Evolutionary conservation across 2,329 filamentous ascomycete genomes (phyloP).

Genomic region (Colletotrichum plurivorum): DNA sequence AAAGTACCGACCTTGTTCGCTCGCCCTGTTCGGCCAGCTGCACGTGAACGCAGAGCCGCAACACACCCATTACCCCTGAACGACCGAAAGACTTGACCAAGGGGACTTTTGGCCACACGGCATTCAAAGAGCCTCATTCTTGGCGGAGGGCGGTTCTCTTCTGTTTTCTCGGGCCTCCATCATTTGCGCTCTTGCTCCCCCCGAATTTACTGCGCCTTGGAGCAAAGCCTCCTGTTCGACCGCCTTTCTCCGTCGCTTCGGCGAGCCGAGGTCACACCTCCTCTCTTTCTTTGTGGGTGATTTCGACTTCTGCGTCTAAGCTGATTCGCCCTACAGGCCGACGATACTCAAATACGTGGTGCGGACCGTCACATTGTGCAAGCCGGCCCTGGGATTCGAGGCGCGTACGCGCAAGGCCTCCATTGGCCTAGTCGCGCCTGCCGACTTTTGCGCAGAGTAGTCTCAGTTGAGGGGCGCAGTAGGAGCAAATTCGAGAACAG

Average conservation of each 20-base stretch:
- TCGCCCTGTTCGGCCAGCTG: too few relatives aligned
- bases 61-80: too few relatives aligned
- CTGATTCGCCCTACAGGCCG: constrained; percentile 12
- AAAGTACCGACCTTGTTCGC: too few relatives aligned
- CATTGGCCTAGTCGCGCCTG: background rate
- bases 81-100: too few relatives aligned
- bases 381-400: constrained; percentile 9
- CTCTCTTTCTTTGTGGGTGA: constrained; percentile 2
- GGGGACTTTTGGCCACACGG: too few relatives aligned
- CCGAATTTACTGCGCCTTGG: background rate
- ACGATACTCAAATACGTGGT: constrained; percentile 19
- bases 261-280: constrained; percentile 15
- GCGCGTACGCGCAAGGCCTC: constrained; percentile 2
- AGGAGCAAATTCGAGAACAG: background rate
- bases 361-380: constrained; percentile 11
- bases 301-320: background rate
- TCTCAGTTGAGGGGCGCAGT: constrained; percentile 15
- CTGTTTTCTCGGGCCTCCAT: too few relatives aligned
- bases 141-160: too few relatives aligned
- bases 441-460: background rate
- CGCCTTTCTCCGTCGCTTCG: constrained; percentile 21
- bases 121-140: too few relatives aligned
- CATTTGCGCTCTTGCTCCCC: too few relatives aligned
- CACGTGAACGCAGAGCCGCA: too few relatives aligned
- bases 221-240: constrained; percentile 3